Percentiles rank a stretch among this genome's conserved stretches.
phyloP scores from a whole-genome alignment of 306 rosid genomes.

The Abrus precatorius region DNA sequence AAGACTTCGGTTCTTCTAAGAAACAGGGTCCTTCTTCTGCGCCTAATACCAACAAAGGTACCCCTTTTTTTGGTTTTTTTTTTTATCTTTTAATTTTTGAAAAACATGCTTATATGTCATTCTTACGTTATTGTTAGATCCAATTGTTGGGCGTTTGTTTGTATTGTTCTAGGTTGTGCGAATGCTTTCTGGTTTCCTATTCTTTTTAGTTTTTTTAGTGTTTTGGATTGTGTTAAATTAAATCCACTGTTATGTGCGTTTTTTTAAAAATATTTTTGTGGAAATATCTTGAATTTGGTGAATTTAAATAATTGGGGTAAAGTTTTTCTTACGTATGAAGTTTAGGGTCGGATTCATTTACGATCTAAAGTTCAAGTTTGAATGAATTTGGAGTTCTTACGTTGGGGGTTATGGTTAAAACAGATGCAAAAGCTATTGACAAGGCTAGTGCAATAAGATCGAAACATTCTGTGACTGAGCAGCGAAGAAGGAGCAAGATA shows the following conservation, averaged over 20 bases:
- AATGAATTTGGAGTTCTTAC: slow-evolving; percentile 43
- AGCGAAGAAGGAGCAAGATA: slow-evolving; percentile 99
- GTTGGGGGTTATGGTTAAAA: slow-evolving; percentile 45
- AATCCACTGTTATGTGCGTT: slow-evolving; percentile 8
- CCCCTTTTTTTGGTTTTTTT: not conserved
- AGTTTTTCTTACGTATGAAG: not conserved
- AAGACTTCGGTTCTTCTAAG: slow-evolving; percentile 70
- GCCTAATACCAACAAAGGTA: slow-evolving; percentile 71
- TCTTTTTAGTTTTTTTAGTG: not conserved
- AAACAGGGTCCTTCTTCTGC: slow-evolving; percentile 84
- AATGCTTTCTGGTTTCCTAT: not conserved
- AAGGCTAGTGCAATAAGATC: slow-evolving; percentile 87
- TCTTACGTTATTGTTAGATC: slow-evolving; percentile 60
- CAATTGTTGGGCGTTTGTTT: slow-evolving; percentile 42
- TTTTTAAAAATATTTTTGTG: not conserved
- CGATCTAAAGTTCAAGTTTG: slow-evolving; percentile 18
- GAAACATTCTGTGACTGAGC: slow-evolving; percentile 98
- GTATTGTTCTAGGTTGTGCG: slow-evolving; percentile 30
- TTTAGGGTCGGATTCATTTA: slow-evolving; percentile 42
- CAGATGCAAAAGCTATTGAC: slow-evolving; percentile 82
- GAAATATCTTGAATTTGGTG: slow-evolving; percentile 14
- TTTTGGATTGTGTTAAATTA: slow-evolving; percentile 29
- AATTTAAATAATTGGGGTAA: not conserved
- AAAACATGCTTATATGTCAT: not conserved
- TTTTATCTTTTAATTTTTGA: not conserved